Base-by-base conservation (phyloP, 768 basidiomycete genomes). In the Hypholoma fasciculare region DNA sequence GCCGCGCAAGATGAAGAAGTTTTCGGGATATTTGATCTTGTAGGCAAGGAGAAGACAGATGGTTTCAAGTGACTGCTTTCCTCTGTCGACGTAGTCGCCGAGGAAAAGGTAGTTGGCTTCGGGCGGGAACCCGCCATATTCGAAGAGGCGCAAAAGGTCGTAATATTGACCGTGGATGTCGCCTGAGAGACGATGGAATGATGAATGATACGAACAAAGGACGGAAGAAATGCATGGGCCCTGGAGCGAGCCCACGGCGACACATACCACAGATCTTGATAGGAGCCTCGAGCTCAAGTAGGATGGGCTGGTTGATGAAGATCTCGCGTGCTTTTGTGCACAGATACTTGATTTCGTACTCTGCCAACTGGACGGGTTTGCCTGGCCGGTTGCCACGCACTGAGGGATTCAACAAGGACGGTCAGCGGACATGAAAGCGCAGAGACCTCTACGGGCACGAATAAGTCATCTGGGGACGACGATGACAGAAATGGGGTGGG, bases 11-110 rank as follows among this genome's bases (percentile, higher is more conserved):
- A 99, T 96, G 81, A 99, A 99, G 81, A 99, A 99, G 82, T 99
- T 99, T 86, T 99, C 96, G 52, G 96, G 96, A 82, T 98, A 99
- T 84, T 98, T 99, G 83, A 96, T 96, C 85, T 99, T 99, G 90
- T 99, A 99, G 47, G 96, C 96, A 65, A 99, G 87, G 59, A 99
- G 83, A 47, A 99, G 87, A 73, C 96, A 98, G 73, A 99, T 99
- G n/a, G 96, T 99, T 79, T 99, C 96, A 68, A 99, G 84, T 48
- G 92, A 94, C 75, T 99, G 96, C 76, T 99, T 99, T 67, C 96
- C 96, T 73, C 96, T 89, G 79, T 99, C 96, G 69, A 99, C 96
- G 71, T 99, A 99, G 78, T 99, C 96, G 62, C 96, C 96, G 53
- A 99, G 87, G 85, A 99, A 99, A 65, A 99, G 90, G 78, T 99